Percentiles rank a stretch among this genome's conserved stretches.
Conservation (phyloP, 129 eudicot species). For the Silybum marianum region DNA sequence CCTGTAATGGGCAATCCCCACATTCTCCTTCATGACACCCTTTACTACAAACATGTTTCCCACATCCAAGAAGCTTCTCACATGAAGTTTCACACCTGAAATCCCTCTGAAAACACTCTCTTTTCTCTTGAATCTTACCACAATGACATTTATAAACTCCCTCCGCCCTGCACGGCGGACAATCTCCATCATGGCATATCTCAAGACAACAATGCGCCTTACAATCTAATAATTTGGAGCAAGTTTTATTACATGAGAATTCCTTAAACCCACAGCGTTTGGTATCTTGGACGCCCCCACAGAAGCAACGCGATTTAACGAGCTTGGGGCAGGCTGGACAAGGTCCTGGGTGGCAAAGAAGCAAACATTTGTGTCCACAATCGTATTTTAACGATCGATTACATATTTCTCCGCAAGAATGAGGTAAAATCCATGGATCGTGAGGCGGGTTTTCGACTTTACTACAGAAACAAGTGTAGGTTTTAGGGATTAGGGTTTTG, state of each 20-base stretch:
- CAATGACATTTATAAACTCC: conserved; percentile 69
- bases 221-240: conserved; percentile 66
- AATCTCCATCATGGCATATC: conserved; percentile 75
- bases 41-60: conserved; percentile 75
- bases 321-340: conserved; percentile 97
- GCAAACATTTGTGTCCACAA: conserved; percentile 84
- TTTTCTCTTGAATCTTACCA: conserved; percentile 61
- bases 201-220: conserved; percentile 71
- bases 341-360: conserved; percentile 93
- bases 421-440: conserved; percentile 97
- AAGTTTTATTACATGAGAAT: conserved; percentile 63
- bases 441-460: conserved; percentile 74
- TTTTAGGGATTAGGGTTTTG: conserved; percentile 66
- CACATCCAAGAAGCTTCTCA: conserved; percentile 64
- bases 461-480: conserved; percentile 75
- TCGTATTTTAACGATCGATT: conserved; percentile 53
- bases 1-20: conserved; percentile 82
- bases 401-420: conserved; percentile 93
- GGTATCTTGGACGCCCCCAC: conserved; percentile 71
- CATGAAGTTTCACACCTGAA: conserved; percentile 75
- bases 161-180: conserved; percentile 70
- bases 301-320: conserved; percentile 66
- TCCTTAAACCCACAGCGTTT: conserved; percentile 91
- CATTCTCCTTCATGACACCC: conserved; percentile 92
- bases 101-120: conserved; percentile 72